Base-by-base conservation (phyloP, 805 yeast species). In the Yarrowia divulgata region DNA sequence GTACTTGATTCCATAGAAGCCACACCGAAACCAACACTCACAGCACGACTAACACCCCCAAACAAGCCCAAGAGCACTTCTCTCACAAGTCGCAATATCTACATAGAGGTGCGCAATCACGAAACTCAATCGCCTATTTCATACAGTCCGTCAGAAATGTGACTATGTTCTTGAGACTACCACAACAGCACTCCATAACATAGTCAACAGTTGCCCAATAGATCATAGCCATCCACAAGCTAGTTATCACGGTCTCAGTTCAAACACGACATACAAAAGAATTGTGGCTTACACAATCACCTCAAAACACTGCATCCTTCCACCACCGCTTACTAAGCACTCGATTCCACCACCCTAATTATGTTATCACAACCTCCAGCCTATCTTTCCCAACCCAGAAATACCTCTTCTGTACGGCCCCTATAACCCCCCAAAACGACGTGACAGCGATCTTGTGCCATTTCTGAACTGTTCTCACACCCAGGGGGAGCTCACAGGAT, bases 61-160 rank as follows among this genome's bases (percentile, higher is more conserved):
- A 23, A 23, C n/a, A n/a, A n/a, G n/a, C n/a, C n/a, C n/a, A 23
- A 23, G 29, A 23, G 29, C 29, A 18, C 23, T 9, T 13, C n/a
- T 16, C 18, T 43, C 32, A 16, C 58, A 35, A n/a, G 40, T 54
- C 60, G 45, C 45, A 19, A 54, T 14, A 39, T 34, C 23, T 54
- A 54, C 60, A 23, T 37, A 14, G 34, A 54, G 60, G 60, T 54
- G 60, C 60, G 32, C 60, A 54, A 54, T 54, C 60, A 23, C 23
- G 19, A 54, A 48, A 54, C 60, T 54, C 60, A 39, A 54, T 54
- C 57, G 40, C 29, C 23, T 8, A 13, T 18, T 23, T 4, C 18
- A 5, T 23, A 23, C 29, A 23, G 29, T 23, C 29, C 4, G n/a
- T n/a, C n/a, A n/a, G n/a, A n/a, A n/a, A n/a, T n/a, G n/a, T 23